Base-by-base conservation (phyloP, 2,329 filamentous ascomycete genomes). In the Pleurostoma richardsiae region DNA sequence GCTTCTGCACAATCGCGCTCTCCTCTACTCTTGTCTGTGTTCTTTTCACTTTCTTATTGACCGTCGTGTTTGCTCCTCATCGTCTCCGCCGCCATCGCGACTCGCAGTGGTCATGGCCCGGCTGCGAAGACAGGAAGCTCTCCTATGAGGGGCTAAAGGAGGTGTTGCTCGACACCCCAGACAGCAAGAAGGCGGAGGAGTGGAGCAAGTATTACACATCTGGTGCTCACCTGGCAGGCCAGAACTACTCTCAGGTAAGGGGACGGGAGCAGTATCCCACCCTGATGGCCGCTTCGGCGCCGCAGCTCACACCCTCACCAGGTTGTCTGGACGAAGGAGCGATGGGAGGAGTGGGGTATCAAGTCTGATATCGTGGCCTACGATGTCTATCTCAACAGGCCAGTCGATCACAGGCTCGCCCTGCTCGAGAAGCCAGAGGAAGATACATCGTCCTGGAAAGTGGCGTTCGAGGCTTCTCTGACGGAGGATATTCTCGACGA, bases 401-500 rank as follows among this genome's bases (percentile, higher is more conserved):
- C 88, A 4, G 66, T 83, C 6, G 83, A 82, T 44, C 85, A 90
- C 58, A 76, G 84, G 29, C 68, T 92, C 48, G 83, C 83, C 8
- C 66, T 91, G 30, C 68, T 90, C 44, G 71, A 80, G 58, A 78
- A 73, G 54, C 52, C 62, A 57, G 42, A 60, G 66, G 55, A 52
- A 30, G 56, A 62, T 29, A 56, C 65, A 1, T 56, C 62, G 10
- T 56, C 60, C 4, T 85, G 81, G 73, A 74, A 79, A 44, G 75
- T 91, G 29, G 74, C 79, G n/a, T 95, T 85, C 59, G 83, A 90
- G 60, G 92, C 91, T 1, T 84, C 81, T 1, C 69, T 97, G 39
- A 82, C 88, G 56, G 94, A 99, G 65, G 90, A 95, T 59, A 77
- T 92, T 2, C 71, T 97, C 4, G 77, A 89, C 0, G 85, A 95